Base-by-base conservation (phyloP, 2,329 filamentous ascomycete species). In the Leptodontidium sp. region DNA sequence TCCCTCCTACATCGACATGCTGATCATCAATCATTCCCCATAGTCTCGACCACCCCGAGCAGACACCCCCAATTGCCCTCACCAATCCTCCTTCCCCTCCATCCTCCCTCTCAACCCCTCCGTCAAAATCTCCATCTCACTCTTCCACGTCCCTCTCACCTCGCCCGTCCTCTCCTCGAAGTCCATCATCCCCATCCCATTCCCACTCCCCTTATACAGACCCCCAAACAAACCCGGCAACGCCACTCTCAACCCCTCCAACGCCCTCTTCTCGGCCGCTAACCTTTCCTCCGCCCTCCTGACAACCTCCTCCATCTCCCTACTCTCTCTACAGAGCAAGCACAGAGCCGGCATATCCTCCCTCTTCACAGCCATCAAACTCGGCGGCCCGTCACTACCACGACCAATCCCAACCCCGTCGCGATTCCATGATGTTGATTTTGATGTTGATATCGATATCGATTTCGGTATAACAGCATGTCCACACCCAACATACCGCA, bases 81-180 rank as follows among this genome's bases (percentile, higher is more conserved):
- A 73, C 71, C 73, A 74, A 67, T 70, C 38, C 74, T 6, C 78
- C 76, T 69, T 65, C 24, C 52, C 49, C 17, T 61, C 49, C 59
- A 40, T 61, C 70, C 67, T 81, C 80, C 43, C 67, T 71, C 67
- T 81, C 80, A 53, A 68, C 58, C 75, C 72, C 38, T 69, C 66
- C 21, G 67, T 68, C 24, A 74, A 50, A 55, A 47, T 64, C 24
- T 71, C 67, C 52, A 73, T 62, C 38, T 71, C 71, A 21, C 67
- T 71, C 67, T 63, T 67, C 59, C 68, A 72, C 17, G 64, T 70
- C 52, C 72, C 66, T 64, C 66, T 71, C 65, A 63, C 63, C 55
- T 65, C 66, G 58, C 64, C 68, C 32, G 73, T 68, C 61, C 73
- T 72, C 65, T 61, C 55, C 4, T 69, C 73, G 24, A 73, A 49